Percentiles rank a stretch among this genome's conserved stretches.
Evolutionary conservation across 192 early-diverging fungal genomes (phyloP).

Genomic region (Coemansia javaensis): DNA sequence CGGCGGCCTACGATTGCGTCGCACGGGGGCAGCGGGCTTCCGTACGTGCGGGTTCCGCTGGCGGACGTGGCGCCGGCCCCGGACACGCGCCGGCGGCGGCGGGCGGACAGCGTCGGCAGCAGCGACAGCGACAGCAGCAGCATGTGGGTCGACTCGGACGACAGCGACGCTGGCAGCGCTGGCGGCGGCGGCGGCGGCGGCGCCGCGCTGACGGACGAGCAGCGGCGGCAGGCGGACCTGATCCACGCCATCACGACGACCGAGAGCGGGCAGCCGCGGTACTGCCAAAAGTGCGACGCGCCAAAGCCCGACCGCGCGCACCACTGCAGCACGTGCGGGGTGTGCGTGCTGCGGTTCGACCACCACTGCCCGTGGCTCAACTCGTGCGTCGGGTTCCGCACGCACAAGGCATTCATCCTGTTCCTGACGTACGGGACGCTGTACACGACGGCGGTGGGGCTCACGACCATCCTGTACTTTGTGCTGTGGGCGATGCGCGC

Average conservation of each 20-base stretch:
- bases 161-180: background rate
- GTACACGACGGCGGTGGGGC: slow-evolving; percentile 14
- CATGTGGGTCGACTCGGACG: background rate
- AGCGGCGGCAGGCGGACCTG: slow-evolving; percentile 27
- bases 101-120: slow-evolving; percentile 6
- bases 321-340: slow-evolving; percentile 71
- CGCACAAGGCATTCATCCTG: slow-evolving; percentile 70
- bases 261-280: slow-evolving; percentile 45
- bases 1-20: slow-evolving; percentile 2
- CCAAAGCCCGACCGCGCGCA: slow-evolving; percentile 77
- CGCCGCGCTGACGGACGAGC: slow-evolving; percentile 19
- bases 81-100: slow-evolving; percentile 8
- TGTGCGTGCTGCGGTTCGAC: slow-evolving; percentile 75
- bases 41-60: slow-evolving; percentile 1
- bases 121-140: slow-evolving; percentile 3
- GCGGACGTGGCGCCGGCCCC: background rate
- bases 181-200: slow-evolving; percentile 13
- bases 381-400: slow-evolving; percentile 73
- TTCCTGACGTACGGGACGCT: slow-evolving; percentile 47
- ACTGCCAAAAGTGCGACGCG: slow-evolving; percentile 52
- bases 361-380: slow-evolving; percentile 81
- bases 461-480: slow-evolving; percentile 19
- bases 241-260: slow-evolving; percentile 40
- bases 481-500: slow-evolving; percentile 2
- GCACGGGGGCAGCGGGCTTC: slow-evolving; percentile 9